Base-by-base conservation (phyloP, 2,329 filamentous ascomycete species). In the Cercospora citrullina region DNA sequence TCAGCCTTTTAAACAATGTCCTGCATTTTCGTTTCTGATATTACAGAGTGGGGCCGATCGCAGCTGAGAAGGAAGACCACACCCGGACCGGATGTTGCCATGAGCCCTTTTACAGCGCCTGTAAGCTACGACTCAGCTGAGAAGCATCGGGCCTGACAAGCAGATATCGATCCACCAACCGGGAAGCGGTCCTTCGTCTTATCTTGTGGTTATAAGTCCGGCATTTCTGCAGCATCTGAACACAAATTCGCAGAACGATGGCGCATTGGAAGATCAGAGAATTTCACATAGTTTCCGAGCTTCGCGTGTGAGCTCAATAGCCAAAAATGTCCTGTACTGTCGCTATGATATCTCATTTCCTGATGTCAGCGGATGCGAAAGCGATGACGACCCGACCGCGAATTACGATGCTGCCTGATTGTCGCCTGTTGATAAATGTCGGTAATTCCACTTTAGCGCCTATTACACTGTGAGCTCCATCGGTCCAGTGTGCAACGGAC, bases 51-150 rank as follows among this genome's bases (percentile, higher is more conserved):
- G 42, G 59, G 36, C 60, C 39, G 26, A 61, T 28, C 12, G 16
- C 10, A 45, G 48, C 48, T 53, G 48, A 53, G 12, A 28, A 30
- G 5, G 48, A 16, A 53, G 26, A 12, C 12, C 5, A 5, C 31
- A 5, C 3, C 28, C 12, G 36, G 28, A 14, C 8, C 36, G 60
- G 36, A 21, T 62, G 36, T 16, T 21, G 31, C 18, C 36, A 3
- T 59, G 18, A 59, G 55, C 55, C 55, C 28, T 21, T 23, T 1
- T 14, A 2, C 2, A 0, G 9, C 28, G 16, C 3, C n/a, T 33
- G 55, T n/a, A 59, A 16, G 9, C 8, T 59, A 18, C 28, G 28
- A 59, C 55, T 59, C 55, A 59, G 55, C 55, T 59, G 55, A 59
- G 55, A 59, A 59, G 28, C 31, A 36, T 9, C 28, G 55, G 26